A percentile compares a stretch with the other conserved stretches of the same genome.
These are phyloP conservation scores for Onygenales sp. DNA, from an alignment of 2,329 filamentous ascomycete genomes.

Conservation along the genomic window DNA sequence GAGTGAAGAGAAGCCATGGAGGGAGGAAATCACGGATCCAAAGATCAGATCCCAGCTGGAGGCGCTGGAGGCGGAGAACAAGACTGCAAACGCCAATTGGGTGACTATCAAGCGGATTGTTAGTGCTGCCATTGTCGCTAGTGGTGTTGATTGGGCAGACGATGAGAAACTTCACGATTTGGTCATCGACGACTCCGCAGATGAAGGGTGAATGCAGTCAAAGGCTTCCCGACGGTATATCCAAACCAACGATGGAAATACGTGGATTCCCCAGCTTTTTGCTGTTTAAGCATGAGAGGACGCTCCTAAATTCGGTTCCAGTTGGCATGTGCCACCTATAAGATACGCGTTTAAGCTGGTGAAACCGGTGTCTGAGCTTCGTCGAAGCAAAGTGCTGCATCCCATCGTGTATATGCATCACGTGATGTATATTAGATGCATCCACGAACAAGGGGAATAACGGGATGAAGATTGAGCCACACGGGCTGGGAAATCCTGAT, in stretches of 20 bases:
- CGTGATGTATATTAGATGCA: background rate
- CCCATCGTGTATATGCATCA: background rate
- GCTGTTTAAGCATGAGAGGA: no score
- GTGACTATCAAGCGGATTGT: conserved; percentile 67
- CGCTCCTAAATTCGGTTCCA: no score
- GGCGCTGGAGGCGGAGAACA: conserved; percentile 50
- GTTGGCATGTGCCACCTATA: no score
- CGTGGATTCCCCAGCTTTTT: no score
- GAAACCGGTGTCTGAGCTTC: no score
- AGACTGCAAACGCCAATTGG: conserved; percentile 56
- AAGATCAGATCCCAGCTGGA: conserved; percentile 48
- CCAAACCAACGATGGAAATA: background rate
- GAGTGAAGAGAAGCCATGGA: conserved; percentile 43
- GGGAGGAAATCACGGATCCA: conserved; percentile 45
- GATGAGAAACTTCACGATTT: conserved; percentile 59
- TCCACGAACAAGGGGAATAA: background rate
- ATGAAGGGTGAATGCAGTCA: conserved; percentile 3
- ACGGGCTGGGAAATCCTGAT: no score
- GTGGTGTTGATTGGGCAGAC: conserved; percentile 70
- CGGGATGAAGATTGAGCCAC: no score
- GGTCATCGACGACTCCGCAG: conserved; percentile 51
- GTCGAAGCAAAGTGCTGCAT: no score
- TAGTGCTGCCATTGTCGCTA: conserved; percentile 70
- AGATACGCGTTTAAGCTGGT: no score
- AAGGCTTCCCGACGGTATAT: background rate